Percentiles rank a stretch among this genome's conserved stretches.
Evolutionary conservation across 2,329 filamentous ascomycete genomes (phyloP).

Genomic region (Myriosclerotinia scirpicola): DNA sequence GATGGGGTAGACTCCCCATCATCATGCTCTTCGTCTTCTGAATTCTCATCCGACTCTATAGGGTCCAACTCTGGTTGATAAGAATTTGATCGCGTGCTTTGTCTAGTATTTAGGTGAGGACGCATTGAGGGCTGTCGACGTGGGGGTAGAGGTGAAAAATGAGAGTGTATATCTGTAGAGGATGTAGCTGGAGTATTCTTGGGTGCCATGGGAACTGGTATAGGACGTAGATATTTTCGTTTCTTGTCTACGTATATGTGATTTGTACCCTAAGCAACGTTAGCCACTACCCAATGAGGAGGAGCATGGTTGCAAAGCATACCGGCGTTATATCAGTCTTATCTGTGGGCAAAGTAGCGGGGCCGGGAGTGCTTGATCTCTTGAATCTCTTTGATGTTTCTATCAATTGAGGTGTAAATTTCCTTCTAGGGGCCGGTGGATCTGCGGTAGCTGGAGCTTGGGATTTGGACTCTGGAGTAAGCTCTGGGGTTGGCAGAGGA

Average conservation of each 20-base stretch:
- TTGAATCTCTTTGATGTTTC: constrained; percentile 75
- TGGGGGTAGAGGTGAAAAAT: constrained; percentile 43
- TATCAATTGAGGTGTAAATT: constrained; percentile 77
- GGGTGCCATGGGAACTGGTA: constrained; percentile 22
- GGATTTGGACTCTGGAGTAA: constrained; percentile 56
- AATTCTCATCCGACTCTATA: constrained; percentile 40
- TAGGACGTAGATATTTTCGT: constrained; percentile 32
- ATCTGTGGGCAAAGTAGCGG: constrained; percentile 62
- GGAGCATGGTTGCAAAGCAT: constrained; percentile 36
- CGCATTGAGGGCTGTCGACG: constrained; percentile 45
- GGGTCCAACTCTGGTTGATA: constrained; percentile 46
- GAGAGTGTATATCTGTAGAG: constrained; percentile 36
- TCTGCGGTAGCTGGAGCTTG: constrained; percentile 37
- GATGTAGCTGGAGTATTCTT: constrained; percentile 1
- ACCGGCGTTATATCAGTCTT: constrained; percentile 67
- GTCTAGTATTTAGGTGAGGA: constrained; percentile 45
- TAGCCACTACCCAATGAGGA: background rate
- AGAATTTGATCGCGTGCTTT: constrained; percentile 44
- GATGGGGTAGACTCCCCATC: constrained; percentile 37
- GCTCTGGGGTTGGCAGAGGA: constrained; percentile 53
- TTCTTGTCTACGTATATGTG: constrained; percentile 38
- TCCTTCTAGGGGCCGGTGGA: constrained; percentile 43
- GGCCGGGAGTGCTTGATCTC: constrained; percentile 62
- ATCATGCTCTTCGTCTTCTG: constrained; percentile 45
- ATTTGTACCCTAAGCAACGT: constrained; percentile 23